phyloP scores from a whole-genome alignment of 495 filamentous ascomycete genomes.

The Lophiostoma macrostomum region DNA sequence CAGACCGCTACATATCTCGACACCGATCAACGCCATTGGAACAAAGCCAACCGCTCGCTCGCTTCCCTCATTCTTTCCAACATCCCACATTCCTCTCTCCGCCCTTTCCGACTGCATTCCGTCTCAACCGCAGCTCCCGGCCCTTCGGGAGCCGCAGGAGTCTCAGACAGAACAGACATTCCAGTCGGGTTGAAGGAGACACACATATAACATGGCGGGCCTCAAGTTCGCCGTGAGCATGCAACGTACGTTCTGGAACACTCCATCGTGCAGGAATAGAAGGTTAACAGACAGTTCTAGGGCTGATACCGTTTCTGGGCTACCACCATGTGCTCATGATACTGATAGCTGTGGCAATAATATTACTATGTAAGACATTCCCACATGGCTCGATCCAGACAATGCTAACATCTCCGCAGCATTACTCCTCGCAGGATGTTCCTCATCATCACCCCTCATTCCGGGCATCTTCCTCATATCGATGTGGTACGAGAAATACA shows the following conservation, averaged over 20 bases:
- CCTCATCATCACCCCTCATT: constrained; percentile 70
- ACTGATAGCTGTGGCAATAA: constrained; percentile 87
- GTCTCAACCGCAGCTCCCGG: constrained; percentile 30
- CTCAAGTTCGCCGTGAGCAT: constrained; percentile 44
- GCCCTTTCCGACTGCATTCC: constrained; percentile 33
- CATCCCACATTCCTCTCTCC: background rate
- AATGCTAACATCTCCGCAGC: constrained; percentile 46
- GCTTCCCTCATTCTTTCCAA: constrained; percentile 23
- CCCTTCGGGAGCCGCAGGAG: constrained; percentile 42
- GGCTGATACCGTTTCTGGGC: constrained; percentile 88
- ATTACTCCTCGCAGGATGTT: constrained; percentile 75
- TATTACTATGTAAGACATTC: constrained; percentile 78
- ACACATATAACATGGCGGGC: constrained; percentile 40
- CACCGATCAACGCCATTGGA: background rate
- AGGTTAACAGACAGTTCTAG: constrained; percentile 46
- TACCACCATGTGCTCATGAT: constrained; percentile 99
- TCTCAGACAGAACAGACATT: constrained; percentile 13
- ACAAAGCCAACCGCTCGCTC: constrained; percentile 22
- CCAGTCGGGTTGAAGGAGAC: constrained; percentile 16
- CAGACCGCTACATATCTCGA: constrained; percentile 17
- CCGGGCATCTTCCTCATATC: constrained; percentile 78
- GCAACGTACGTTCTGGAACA: constrained; percentile 34
- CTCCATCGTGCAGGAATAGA: background rate
- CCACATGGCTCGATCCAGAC: constrained; percentile 6
- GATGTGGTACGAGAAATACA: constrained; percentile 67